Evolutionary conservation across 2,329 filamentous ascomycete genomes (phyloP), one percentile per base, ranked within the genome.

Genomic region (Ophiostoma himal-ulmi): DNA sequence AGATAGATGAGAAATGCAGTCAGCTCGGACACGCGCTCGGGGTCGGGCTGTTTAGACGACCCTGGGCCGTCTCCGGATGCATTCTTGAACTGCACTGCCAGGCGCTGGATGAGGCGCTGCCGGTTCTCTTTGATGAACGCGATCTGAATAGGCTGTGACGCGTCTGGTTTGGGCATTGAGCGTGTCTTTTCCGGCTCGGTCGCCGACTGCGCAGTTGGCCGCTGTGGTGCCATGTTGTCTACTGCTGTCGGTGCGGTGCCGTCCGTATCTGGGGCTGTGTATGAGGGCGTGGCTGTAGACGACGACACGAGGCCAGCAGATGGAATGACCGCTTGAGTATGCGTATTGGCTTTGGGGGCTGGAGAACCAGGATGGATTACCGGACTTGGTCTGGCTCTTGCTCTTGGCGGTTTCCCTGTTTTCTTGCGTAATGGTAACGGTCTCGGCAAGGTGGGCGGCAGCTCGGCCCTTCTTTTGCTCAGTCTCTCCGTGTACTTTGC

Each of bases 91-190:
- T 57, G 52, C 52, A 57, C 52, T 10, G 52, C 52, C n/a, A 57
- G n/a, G n/a, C 52, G n/a, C 8, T 57, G 52, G 52, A 57, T 57
- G 52, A 57, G n/a, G n/a, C 52, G 52, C n/a, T 57, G 52, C 22
- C 52, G 52, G 52, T 11, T 26, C 8, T 30, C 52, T 57, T 57
- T 57, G 52, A 57, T 57, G n/a, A 57, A 7, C 10, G 52, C n/a
- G 13, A 57, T 57, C 2, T 57, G 52, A 13, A 8, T 11, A 14
- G 52, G 10, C n/a, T 22, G 52, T 26, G 52, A 26, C 52, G 11
- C 52, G 13, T 48, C 20, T 8, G 52, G 8, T 22, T 17, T 44
- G 39, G n/a, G 48, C 10, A 13, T 1, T 13, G n/a, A 26, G 48
- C n/a, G 20, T 54, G 48, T 13, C n/a, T 57, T 57, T 57, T 22